A percentile compares a stretch with the other conserved stretches of the same genome.
Conservation (phyloP, 345 rosid genomes). For the Melaleuca quinquenervia region DNA sequence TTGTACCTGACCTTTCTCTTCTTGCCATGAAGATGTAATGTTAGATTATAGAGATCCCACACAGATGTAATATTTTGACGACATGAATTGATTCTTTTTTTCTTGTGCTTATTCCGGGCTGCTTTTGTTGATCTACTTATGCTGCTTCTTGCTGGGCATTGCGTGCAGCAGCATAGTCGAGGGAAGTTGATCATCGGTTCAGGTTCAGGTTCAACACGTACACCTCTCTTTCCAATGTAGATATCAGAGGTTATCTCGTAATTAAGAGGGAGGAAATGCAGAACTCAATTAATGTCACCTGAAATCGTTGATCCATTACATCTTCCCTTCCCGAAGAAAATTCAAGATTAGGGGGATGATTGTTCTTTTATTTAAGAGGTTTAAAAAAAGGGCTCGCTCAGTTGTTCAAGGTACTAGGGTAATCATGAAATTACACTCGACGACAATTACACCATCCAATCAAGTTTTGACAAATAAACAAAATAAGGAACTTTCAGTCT, state of each 20-base stretch:
- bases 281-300: neutral
- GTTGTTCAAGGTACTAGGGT: neutral
- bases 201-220: neutral
- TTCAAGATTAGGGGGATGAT: neutral
- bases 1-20: neutral
- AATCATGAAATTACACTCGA: neutral
- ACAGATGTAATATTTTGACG: conserved; percentile 22
- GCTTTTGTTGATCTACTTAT: neutral
- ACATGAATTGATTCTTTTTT: conserved; percentile 14
- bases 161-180: neutral
- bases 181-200: neutral
- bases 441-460: neutral
- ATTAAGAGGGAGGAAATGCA: neutral
- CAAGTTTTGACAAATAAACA: neutral
- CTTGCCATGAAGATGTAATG: neutral
- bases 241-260: neutral
- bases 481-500: neutral
- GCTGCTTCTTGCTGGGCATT: neutral
- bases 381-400: neutral
- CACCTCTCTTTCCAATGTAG: neutral
- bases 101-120: neutral
- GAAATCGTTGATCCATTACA: neutral
- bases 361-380: neutral
- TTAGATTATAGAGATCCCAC: conserved; percentile 17
- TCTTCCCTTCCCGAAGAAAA: neutral